Conservation (phyloP, 2,329 filamentous ascomycete species). For the Periconia macrospinosa region DNA sequence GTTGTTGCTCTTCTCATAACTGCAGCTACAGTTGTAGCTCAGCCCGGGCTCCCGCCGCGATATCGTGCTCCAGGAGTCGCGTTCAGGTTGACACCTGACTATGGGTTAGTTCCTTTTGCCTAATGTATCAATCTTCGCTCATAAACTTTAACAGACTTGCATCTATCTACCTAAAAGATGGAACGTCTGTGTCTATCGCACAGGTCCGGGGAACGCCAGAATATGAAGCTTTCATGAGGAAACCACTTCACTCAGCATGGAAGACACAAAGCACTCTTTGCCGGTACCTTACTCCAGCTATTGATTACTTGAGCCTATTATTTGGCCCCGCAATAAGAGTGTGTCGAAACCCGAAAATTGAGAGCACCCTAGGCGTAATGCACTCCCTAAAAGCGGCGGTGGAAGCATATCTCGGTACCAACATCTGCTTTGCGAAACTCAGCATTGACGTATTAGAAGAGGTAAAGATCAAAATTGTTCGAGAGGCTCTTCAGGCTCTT, state of each 20-base stretch:
- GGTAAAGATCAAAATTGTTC: not conserved
- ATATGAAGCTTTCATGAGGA: slow-evolving; percentile 17
- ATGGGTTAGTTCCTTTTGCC: slow-evolving; percentile 10
- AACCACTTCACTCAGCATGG: too few relatives aligned
- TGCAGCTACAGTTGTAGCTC: slow-evolving; percentile 5
- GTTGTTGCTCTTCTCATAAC: slow-evolving; percentile 11
- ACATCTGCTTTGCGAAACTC: not conserved
- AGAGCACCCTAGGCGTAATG: slow-evolving; percentile 6
- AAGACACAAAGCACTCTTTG: slow-evolving; percentile 1
- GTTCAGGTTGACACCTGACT: slow-evolving; percentile 14
- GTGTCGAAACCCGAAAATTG: too few relatives aligned
- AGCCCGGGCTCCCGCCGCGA: too few relatives aligned
- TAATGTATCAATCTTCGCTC: not conserved
- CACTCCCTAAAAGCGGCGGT: slow-evolving; percentile 9
- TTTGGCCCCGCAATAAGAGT: slow-evolving; percentile 4
- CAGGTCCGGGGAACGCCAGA: slow-evolving; percentile 10
- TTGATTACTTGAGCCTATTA: slow-evolving; percentile 4
- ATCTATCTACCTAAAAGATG: slow-evolving; percentile 12
- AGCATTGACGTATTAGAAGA: not conserved
- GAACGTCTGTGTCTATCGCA: slow-evolving; percentile 11
- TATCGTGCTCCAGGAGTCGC: slow-evolving; percentile 12
- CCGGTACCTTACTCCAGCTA: too few relatives aligned
- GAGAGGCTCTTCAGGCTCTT: slow-evolving; percentile 3
- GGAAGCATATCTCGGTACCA: slow-evolving; percentile 11
- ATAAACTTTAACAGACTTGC: slow-evolving; percentile 8